Base-by-base conservation (phyloP, 345 rosid genomes). In the Populus deltoides region DNA sequence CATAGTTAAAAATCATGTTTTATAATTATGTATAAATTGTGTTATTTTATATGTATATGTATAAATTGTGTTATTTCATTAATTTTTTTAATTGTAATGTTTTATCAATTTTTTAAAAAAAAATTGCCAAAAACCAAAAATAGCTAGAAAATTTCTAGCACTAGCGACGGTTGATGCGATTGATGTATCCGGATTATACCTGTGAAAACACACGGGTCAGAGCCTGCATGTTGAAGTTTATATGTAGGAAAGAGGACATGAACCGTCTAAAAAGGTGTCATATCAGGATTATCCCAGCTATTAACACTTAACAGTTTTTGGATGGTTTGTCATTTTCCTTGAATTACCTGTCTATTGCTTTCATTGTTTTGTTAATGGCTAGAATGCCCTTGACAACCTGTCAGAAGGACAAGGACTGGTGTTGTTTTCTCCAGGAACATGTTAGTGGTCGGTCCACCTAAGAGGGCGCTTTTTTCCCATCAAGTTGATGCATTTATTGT, bases 361-460 rank as follows among this genome's bases (percentile, higher is more conserved):
- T 59, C 5, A n/a, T 66, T 43, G 18, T 41, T 11, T 7, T 24
- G 3, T 22, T 5, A 75, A 65, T 20, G 81, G 66, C 81, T 51
- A 72, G 43, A 79, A 57, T 79, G 61, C 75, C 81, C 83, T 25
- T 41, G 22, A 63, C 27, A 12, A 24, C 18, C 66, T 66, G 55
- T 35, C 66, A 47, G 39, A 65, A 51, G 39, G 33, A 71, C 22
- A 38, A 24, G 66, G 68, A 63, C 18, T 29, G 1, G 20, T 27
- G 18, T 20, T 4, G 20, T 29, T 75, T 36, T 4, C 57, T 13
- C 16, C 25, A n/a, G 68, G 31, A 57, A 20, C 75, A 57, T 62
- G 79, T 45, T 49, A 24, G 61, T 79, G 77, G 72, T 66, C 73
- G 77, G 68, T 68, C 51, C 69, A 74, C 47, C 78, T 41, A 43